Evolutionary conservation across 805 yeast genomes (phyloP).

Genomic region (Myxozyma melibiosi): DNA sequence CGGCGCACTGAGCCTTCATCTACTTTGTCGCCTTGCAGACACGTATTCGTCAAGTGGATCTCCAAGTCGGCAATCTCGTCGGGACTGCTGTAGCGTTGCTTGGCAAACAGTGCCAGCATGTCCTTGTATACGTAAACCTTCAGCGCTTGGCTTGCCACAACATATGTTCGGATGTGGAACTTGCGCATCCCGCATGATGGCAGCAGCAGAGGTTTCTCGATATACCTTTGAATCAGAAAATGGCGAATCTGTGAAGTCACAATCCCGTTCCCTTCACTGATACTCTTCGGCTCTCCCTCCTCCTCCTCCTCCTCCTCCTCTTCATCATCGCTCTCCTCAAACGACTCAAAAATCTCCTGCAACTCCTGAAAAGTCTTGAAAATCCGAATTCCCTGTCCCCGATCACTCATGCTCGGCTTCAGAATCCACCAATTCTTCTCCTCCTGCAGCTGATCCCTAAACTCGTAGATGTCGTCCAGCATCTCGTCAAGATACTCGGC

Average conservation of each 20-base stretch:
- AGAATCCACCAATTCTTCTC: slow-evolving; percentile 67
- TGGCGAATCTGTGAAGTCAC: slow-evolving; percentile 87
- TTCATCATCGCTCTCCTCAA: slow-evolving; percentile 72
- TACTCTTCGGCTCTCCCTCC: slow-evolving; percentile 40
- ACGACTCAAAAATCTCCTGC: slow-evolving; percentile 79
- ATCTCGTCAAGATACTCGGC: slow-evolving; percentile 96
- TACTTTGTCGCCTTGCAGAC: slow-evolving; percentile 65
- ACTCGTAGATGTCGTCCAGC: slow-evolving; percentile 87
- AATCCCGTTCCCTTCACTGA: slow-evolving; percentile 67
- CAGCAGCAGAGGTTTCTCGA: slow-evolving; percentile 67
- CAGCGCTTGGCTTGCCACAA: slow-evolving; percentile 71
- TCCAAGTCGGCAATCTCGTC: slow-evolving; percentile 49
- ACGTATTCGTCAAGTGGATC: slow-evolving; percentile 92
- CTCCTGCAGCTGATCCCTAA: slow-evolving; percentile 74
- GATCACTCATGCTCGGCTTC: slow-evolving; percentile 96
- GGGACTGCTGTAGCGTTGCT: slow-evolving; percentile 49
- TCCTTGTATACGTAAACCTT: slow-evolving; percentile 77
- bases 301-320: slow-evolving; percentile 48
- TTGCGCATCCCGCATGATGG: slow-evolving; percentile 64
- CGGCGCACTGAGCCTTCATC: slow-evolving; percentile 56
- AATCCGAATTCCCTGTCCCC: slow-evolving; percentile 91
- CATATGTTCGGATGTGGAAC: slow-evolving; percentile 87
- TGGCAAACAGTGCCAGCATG: slow-evolving; percentile 82
- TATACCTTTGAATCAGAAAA: slow-evolving; percentile 85
- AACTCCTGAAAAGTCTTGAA: slow-evolving; percentile 78